Conservation (phyloP, 179 eudicot species). For the Heliamphora pulchella region DNA sequence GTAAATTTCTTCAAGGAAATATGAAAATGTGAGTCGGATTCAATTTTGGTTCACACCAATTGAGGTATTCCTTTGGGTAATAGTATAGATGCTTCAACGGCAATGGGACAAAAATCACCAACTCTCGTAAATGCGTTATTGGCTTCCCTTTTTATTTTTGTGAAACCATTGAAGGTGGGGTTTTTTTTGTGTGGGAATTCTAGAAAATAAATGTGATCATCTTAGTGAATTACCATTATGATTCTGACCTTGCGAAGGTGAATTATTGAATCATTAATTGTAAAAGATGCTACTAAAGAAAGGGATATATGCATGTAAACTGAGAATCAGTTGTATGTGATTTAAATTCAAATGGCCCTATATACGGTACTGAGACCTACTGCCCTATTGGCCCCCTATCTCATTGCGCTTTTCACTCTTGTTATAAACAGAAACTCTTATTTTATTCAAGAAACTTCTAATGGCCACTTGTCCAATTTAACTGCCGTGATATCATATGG, state of each 20-base stretch:
- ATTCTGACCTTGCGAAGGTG: not conserved
- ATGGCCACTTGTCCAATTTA: not conserved
- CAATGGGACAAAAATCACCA: not conserved
- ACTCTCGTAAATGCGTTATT: not conserved
- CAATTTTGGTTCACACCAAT: too few species aligned
- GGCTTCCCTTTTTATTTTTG: not conserved
- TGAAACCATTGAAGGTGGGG: not conserved
- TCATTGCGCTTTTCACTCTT: not conserved
- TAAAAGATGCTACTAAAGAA: not conserved
- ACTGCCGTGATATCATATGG: not conserved
- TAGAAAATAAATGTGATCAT: not conserved
- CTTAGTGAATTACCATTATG: not conserved
- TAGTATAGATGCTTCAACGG: not conserved
- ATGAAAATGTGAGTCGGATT: too few species aligned
- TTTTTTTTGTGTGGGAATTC: not conserved
- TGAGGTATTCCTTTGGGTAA: too few species aligned
- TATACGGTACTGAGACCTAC: not conserved
- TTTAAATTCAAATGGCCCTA: not conserved
- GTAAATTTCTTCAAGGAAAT: too few species aligned
- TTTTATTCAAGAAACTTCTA: constrained; percentile 2
- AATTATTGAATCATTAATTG: not conserved
- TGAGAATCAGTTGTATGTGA: constrained; percentile 3
- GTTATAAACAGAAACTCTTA: not conserved
- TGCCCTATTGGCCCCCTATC: not conserved
- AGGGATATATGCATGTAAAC: not conserved